Percentiles rank a stretch among this genome's conserved stretches.
Evolutionary conservation across 1,284 basidiomycete species (phyloP).

Genomic region (Moesziomyces globuligerus): DNA sequence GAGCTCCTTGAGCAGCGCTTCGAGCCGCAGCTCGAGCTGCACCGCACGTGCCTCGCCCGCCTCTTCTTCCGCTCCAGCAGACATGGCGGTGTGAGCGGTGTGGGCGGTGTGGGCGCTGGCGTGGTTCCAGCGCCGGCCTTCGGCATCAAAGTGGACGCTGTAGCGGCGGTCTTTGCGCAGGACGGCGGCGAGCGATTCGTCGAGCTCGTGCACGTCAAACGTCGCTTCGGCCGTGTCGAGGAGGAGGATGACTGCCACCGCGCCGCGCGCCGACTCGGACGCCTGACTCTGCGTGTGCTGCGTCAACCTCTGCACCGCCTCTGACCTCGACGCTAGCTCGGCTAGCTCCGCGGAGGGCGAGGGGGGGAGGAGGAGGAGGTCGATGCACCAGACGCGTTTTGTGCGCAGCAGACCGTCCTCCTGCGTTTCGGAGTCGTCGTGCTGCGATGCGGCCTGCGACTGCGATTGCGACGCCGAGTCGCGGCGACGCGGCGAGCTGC

Average conservation of each 20-base stretch:
- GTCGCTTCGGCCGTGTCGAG: slow-evolving; percentile 23
- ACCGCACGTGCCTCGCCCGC: slow-evolving; percentile 1
- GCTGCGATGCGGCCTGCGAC: slow-evolving; percentile 14
- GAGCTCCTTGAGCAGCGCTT: slow-evolving; percentile 6
- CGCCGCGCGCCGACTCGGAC: not conserved
- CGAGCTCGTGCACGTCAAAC: slow-evolving; percentile 44
- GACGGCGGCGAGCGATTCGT: slow-evolving; percentile 21
- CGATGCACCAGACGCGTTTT: slow-evolving; percentile 40
- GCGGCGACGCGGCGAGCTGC: slow-evolving; percentile 1
- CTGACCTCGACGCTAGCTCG: slow-evolving; percentile 8
- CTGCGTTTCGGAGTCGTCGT: slow-evolving; percentile 45
- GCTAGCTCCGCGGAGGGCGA: not conserved
- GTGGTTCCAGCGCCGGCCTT: slow-evolving; percentile 21
- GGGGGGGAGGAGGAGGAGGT: slow-evolving; percentile 20
- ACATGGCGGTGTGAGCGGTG: no score
- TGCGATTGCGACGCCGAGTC: slow-evolving; percentile 15
- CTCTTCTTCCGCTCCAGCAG: slow-evolving; percentile 1
- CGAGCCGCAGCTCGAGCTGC: slow-evolving; percentile 1
- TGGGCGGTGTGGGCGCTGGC: not conserved
- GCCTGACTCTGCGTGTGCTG: slow-evolving; percentile 17
- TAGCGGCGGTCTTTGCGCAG: slow-evolving; percentile 25
- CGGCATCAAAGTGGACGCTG: slow-evolving; percentile 13
- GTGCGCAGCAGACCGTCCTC: slow-evolving; percentile 38
- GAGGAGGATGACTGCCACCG: slow-evolving; percentile 18
- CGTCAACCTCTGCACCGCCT: slow-evolving; percentile 11